phyloP scores from a whole-genome alignment of 176 grass and related monocot species.

The Guadua angustifolia region DNA sequence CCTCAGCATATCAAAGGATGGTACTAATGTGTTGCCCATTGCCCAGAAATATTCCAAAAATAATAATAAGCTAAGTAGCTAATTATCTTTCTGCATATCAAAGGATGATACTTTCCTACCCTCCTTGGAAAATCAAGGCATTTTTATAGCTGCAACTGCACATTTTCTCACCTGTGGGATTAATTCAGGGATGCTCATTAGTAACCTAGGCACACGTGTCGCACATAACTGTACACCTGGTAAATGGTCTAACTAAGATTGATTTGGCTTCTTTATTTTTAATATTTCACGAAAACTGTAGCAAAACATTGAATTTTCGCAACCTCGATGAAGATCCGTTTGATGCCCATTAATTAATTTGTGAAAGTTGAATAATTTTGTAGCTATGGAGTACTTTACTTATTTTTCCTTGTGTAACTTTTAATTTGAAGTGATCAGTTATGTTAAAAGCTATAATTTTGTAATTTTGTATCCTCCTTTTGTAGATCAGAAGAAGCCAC shows the following conservation, averaged over 20 bases:
- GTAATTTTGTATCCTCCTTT: conserved; percentile 21
- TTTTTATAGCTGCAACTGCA: background rate
- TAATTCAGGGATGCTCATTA: background rate
- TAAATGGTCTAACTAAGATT: background rate
- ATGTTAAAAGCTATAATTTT: background rate
- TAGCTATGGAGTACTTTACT: background rate
- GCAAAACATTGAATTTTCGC: background rate
- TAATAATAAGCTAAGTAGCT: background rate
- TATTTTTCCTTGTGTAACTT: background rate
- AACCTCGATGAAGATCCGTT: conserved; percentile 18
- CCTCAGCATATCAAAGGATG: background rate
- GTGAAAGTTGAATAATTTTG: conserved; percentile 18
- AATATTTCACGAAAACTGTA: background rate
- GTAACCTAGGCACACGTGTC: background rate
- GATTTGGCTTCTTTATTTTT: background rate
- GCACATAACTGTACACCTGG: background rate
- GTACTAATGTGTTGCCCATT: background rate
- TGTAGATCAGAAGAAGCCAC: conserved; percentile 58
- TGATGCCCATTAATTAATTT: background rate
- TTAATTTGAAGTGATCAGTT: background rate
- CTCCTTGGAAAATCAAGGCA: no score
- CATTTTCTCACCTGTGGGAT: background rate
- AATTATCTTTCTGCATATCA: no score
- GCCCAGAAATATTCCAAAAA: background rate
- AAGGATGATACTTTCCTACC: no score